Evolutionary conservation across 148 eudicot species (phyloP), one percentile per base, ranked within the genome.

Genomic region (Rhododendron molle): DNA sequence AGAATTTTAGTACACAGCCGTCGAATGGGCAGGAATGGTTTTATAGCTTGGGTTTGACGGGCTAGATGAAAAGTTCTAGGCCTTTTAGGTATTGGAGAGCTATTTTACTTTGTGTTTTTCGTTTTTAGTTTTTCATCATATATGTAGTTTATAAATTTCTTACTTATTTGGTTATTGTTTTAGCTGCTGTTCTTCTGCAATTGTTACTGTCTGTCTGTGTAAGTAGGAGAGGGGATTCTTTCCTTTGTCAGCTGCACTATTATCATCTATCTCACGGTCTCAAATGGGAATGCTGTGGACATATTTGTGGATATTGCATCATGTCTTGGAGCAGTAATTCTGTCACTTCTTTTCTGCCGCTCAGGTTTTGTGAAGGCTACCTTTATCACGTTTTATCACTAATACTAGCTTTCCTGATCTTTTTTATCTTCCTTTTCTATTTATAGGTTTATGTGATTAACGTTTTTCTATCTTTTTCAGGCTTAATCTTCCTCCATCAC

Each of bases 211-310:
- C 16, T 85, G 46, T 58, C 43, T 73, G 58, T 49, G 13, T 84
- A 65, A 86, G 78, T 90, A 95, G 98, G 99, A 95, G 81, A 93
- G 97, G 83, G 98, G 99, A 23, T 95, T 97, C 88, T 95, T 97
- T 89, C 97, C 99, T 76, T 90, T 97, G 88, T 94, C 96, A 43
- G 91, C 95, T 86, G 99, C 99, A 38, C 85, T 97, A 62, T 89
- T 97, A 77, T 91, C 98, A 84, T 95, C 98, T 52, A 80, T 85
- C 83, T 89, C 92, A 83, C 91, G 95, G 43, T 89, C 91, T 84
- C 92, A 87, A 90, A 87, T 84, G 79, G 96, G 98, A 34, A 86
- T 62, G 85, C 85, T 32, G 71, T 88, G 83, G 94, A 95, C 83
- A 85, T 91, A 69, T 90, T 94, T 84, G 83, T 91, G 86, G 98